Percentiles rank a stretch among this genome's conserved stretches.
phyloP scores from a whole-genome alignment of 306 rosid species.

The Carpinus viminea region DNA sequence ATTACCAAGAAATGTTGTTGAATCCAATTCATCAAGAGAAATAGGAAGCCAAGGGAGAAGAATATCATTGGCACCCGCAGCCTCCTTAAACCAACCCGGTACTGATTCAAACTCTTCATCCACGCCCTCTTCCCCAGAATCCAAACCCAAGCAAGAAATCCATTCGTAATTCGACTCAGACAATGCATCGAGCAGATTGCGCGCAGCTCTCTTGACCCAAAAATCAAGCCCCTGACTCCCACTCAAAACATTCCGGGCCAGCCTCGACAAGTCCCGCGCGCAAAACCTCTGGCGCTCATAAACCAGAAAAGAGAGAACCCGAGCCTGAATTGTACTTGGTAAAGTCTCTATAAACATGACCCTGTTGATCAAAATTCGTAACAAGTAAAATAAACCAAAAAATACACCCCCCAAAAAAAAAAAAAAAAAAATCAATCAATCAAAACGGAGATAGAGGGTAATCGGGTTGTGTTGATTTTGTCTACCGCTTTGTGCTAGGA shows the following conservation, averaged over 20 bases:
- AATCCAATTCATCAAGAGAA: conserved; percentile 21
- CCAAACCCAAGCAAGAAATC: conserved; percentile 40
- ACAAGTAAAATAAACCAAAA: neutral
- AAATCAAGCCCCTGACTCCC: conserved; percentile 23
- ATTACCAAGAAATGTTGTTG: neutral
- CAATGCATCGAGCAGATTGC: conserved; percentile 39
- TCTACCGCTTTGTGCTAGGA: conserved; percentile 20
- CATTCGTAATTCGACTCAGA: conserved; percentile 29
- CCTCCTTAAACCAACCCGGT: conserved; percentile 37
- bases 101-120: conserved; percentile 41
- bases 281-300: conserved; percentile 31
- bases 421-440: neutral
- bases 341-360: conserved; percentile 41
- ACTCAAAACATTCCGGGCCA: conserved; percentile 34
- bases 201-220: conserved; percentile 39
- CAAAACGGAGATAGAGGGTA: neutral
- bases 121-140: conserved; percentile 22
- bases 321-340: conserved; percentile 36
- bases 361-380: conserved; percentile 17
- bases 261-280: conserved; percentile 20
- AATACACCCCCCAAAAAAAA: neutral
- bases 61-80: neutral
- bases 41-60: conserved; percentile 44
- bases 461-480: neutral
- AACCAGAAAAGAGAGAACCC: conserved; percentile 36